Base-by-base conservation (phyloP, 148 eudicot species). In the Camellia sinensis region DNA sequence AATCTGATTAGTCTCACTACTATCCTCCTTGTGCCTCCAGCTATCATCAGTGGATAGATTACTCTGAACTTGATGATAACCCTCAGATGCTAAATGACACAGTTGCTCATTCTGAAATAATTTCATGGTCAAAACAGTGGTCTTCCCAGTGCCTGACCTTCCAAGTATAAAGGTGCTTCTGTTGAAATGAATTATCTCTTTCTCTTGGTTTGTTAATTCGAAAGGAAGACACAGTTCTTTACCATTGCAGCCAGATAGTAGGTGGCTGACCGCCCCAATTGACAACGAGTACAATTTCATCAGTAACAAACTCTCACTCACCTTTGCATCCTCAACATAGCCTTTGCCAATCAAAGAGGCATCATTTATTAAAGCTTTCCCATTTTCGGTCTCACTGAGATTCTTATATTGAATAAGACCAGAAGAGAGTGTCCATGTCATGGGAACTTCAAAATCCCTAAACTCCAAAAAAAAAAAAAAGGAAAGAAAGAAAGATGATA, bases 81-180 rank as follows among this genome's bases (percentile, higher is more conserved):
- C 91, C 80, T 87, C 84, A 11, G 65, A 69, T 76, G 86, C 86
- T 77, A 82, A 41, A 21, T 82, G 88, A 52, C 83, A 81, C 43
- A 70, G 43, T 41, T 87, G 88, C 82, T 89, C 91, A 64, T 84
- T 89, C 66, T 84, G 83, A 68, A 80, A 84, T 43, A 89, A 79
- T 72, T 89, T 89, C 85, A 83, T 87, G 3, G 88, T 89, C 79
- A 89, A 71, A 65, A 89, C 88, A 4, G 85, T 85, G 0, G 89
- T 89, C 80, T 89, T 89, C 14, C 91, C 91, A 0, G 91, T 89
- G 54, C 91, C 89, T 79, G 91, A 89, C 60, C 91, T 78, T 64
- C 89, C 89, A 68, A 87, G 78, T 56, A 89, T 85, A 70, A 89
- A 89, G 8, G 86, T 78, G 78, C 89, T 89, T 80, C 65, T 84